A percentile compares a stretch with the other conserved stretches of the same genome.
These are phyloP conservation scores for Senna siamea DNA, from an alignment of 306 rosid species.

Conservation along the genomic window DNA sequence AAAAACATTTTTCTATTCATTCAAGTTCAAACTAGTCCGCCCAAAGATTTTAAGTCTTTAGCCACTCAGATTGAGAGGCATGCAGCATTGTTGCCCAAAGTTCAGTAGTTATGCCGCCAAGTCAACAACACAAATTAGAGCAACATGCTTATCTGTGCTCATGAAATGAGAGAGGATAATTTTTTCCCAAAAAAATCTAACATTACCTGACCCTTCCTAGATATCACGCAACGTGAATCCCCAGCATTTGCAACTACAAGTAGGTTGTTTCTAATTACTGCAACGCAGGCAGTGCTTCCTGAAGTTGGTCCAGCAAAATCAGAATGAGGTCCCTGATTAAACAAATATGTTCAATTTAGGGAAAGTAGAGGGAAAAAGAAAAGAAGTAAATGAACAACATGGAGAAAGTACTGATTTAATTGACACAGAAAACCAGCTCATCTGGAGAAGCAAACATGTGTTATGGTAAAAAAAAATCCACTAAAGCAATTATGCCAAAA, in stretches of 20 bases:
- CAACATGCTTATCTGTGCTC: constrained; percentile 13
- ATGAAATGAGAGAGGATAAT: constrained; percentile 11
- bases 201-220: constrained; percentile 93
- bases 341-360: constrained; percentile 32
- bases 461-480: no score
- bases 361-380: neutral
- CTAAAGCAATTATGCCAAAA: constrained; percentile 13
- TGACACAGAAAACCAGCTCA: no score
- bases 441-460: no score
- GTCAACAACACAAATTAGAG: neutral
- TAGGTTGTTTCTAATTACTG: constrained; percentile 73
- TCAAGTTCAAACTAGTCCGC: neutral
- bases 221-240: constrained; percentile 95
- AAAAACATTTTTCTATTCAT: no score
- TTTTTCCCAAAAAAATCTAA: neutral
- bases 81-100: neutral
- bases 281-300: constrained; percentile 98
- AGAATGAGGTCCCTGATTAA: constrained; percentile 90
- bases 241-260: constrained; percentile 97
- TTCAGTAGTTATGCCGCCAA: constrained; percentile 9
- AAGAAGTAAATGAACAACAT: neutral
- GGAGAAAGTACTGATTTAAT: no score
- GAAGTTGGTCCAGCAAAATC: constrained; percentile 96
- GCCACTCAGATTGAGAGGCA: constrained; percentile 4
- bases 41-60: neutral